These are phyloP conservation scores for Lactarius sp. DNA, from an alignment of 768 basidiomycete genomes.

Conservation along the genomic window DNA sequence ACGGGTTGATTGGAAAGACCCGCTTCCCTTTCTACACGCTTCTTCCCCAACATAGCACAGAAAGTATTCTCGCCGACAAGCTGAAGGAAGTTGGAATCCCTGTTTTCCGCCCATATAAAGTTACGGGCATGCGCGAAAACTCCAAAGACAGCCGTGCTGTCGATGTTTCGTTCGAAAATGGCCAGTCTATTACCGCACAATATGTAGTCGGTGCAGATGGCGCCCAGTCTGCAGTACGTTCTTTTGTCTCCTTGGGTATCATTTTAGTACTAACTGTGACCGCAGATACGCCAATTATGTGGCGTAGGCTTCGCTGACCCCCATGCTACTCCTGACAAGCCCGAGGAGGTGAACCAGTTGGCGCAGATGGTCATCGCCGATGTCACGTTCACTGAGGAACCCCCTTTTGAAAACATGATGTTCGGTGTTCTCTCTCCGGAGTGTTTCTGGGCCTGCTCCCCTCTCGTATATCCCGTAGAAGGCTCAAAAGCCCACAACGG, in stretches of 20 bases:
- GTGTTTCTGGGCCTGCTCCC: conserved; percentile 36
- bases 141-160: conserved; percentile 30
- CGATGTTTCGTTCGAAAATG: conserved; percentile 45
- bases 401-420: conserved; percentile 27
- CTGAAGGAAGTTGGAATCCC: conserved; percentile 33
- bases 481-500: conserved; percentile 23
- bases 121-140: conserved; percentile 36
- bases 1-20: conserved; percentile 38
- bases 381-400: conserved; percentile 35
- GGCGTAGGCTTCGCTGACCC: conserved; percentile 46
- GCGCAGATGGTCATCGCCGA: conserved; percentile 46
- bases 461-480: conserved; percentile 34
- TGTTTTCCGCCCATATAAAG: conserved; percentile 38
- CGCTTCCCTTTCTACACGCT: conserved; percentile 41
- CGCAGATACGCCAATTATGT: conserved; percentile 40
- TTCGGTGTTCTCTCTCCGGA: conserved; percentile 31
- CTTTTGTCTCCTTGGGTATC: neutral
- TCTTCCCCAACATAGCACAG: conserved; percentile 43
- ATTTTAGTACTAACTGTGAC: conserved; percentile 2
- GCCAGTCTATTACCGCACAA: conserved; percentile 39
- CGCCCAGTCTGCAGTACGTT: conserved; percentile 40
- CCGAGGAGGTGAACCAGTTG: conserved; percentile 31
- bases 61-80: conserved; percentile 37
- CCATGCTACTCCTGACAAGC: conserved; percentile 26
- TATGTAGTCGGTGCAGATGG: conserved; percentile 53